Base-by-base conservation (phyloP, 805 yeast genomes). In the Lipomyces yamanashiensis region DNA sequence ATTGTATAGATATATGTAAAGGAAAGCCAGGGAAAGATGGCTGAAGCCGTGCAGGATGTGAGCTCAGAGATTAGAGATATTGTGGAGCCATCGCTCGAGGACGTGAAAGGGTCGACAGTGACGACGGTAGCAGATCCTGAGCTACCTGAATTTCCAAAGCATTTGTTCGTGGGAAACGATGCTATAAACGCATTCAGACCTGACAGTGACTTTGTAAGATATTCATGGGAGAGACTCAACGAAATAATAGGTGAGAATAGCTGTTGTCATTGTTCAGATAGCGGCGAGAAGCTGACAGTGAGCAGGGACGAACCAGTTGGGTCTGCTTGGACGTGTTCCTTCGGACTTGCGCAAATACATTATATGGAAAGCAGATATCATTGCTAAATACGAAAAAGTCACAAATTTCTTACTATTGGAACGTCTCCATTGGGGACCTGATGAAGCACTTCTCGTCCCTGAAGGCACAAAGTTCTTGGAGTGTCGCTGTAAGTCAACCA, bases 341-440 rank as follows among this genome's bases (percentile, higher is more conserved):
- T 67, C 68, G 33, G 74, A 74, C 49, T 43, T 69, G 17, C 56
- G 54, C 8, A 50, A 58, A 17, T 75, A 75, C 54, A 62, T 64
- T 5, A 39, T 58, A 2, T 74, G 76, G 61, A 74, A 74, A 55
- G 54, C 62, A 39, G 45, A 52, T 15, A 63, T 65, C 34, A 45
- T 51, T 13, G 53, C 13, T n/a, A 36, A 54, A 10, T 64, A 71
- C 48, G 76, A 75, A 34, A 66, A 67, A 10, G 72, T 72, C 2
- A 70, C 72, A 12, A 55, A 71, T 36, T 75, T 47, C 47, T 53
- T 75, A 21, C 57, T 70, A 9, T 17, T 33, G 2, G 68, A 72
- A 40, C 64, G 73, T 19, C 64, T 75, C 37, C 54, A 59, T 10
- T 75, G 77, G 77, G 67, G 63, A 2, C 71, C 68, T n/a, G 66